Evolutionary conservation across 2,329 filamentous ascomycete genomes (phyloP).

Genomic region (Cladosporium sphaerospermum): DNA sequence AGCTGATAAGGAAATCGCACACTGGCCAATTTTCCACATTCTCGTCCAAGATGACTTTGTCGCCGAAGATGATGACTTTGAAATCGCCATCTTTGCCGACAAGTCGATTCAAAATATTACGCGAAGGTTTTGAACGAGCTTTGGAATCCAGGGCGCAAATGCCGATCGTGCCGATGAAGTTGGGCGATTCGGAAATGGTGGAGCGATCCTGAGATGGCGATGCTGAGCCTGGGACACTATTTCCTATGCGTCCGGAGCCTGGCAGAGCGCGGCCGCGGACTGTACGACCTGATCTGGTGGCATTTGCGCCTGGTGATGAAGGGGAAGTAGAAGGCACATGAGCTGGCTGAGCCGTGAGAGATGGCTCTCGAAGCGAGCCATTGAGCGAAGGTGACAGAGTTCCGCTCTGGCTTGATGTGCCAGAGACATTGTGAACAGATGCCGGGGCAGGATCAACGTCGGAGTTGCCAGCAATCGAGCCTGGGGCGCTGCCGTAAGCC

Average conservation of each 20-base stretch:
- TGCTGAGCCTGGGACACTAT: slow-evolving; percentile 74
- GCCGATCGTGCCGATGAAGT: slow-evolving; percentile 64
- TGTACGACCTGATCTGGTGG: slow-evolving; percentile 19
- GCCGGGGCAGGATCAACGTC: slow-evolving; percentile 41
- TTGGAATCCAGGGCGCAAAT: slow-evolving; percentile 95
- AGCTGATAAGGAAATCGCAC: slow-evolving; percentile 94
- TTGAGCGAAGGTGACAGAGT: slow-evolving; percentile 34
- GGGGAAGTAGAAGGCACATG: slow-evolving; percentile 51
- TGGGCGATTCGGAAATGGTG: slow-evolving; percentile 49
- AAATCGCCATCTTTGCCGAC: slow-evolving; percentile 90
- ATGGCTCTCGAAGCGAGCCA: slow-evolving; percentile 11
- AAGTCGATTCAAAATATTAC: slow-evolving; percentile 89
- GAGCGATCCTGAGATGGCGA: slow-evolving; percentile 68
- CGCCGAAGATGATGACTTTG: slow-evolving; percentile 94
- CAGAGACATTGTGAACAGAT: slow-evolving; percentile 38
- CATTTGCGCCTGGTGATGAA: slow-evolving; percentile 34
- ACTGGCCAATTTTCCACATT: slow-evolving; percentile 94
- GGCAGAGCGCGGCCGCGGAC: slow-evolving; percentile 38
- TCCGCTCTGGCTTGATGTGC: slow-evolving; percentile 40
- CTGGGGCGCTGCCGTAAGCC: slow-evolving; percentile 40
- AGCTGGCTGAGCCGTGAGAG: not conserved
- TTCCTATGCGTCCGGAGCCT: slow-evolving; percentile 71
- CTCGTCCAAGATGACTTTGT: slow-evolving; percentile 98
- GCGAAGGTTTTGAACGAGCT: slow-evolving; percentile 90
- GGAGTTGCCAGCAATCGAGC: slow-evolving; percentile 39